Conservation (phyloP, 2,329 filamentous ascomycete species). For the Xylariaceae sp. region DNA sequence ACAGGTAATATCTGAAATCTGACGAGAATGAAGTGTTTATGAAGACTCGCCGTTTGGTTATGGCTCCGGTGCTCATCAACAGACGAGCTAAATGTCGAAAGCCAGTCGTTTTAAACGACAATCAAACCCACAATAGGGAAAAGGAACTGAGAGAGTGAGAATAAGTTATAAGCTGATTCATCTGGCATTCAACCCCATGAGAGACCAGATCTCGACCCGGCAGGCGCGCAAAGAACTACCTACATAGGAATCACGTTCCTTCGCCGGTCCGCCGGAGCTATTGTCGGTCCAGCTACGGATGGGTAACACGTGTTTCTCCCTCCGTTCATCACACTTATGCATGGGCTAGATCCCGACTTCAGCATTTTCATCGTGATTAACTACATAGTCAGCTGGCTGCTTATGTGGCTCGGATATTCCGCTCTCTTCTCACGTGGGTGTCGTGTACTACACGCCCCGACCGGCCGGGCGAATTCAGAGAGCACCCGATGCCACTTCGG, state of each 20-base stretch:
- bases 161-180: no score
- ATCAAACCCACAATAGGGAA: no score
- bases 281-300: neutral
- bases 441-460: neutral
- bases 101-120: no score
- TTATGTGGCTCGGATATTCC: slow-evolving; percentile 15
- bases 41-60: no score
- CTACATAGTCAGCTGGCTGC: slow-evolving; percentile 10
- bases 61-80: no score
- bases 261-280: neutral
- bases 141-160: no score
- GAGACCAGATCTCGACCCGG: no score
- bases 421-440: neutral
- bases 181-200: no score
- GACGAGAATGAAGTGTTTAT: no score
- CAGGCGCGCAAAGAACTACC: no score
- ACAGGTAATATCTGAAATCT: no score
- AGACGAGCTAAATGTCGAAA: no score
- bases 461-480: neutral
- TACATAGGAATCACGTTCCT: neutral
- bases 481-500: neutral
- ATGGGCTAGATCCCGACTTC: neutral
- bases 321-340: neutral
- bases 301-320: neutral
- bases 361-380: neutral